These are phyloP conservation scores for Phytophthora tubulina DNA, from an alignment of 352 stramenopile species.

Conservation along the genomic window DNA sequence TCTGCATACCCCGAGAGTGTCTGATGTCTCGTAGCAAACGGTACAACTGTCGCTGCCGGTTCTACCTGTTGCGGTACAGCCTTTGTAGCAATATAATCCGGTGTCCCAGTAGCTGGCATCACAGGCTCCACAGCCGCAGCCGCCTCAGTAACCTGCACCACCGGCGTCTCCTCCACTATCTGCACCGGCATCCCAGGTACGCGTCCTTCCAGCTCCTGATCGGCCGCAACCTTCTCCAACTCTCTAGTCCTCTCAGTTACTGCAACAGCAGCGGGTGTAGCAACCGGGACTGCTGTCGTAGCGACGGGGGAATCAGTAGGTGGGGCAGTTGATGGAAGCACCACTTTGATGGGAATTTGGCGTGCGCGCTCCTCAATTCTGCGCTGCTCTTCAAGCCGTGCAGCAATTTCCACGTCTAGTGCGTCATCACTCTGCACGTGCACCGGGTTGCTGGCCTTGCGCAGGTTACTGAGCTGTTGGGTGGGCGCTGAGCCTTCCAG, in stretches of 20 bases:
- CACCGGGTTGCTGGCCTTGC: conserved; percentile 31
- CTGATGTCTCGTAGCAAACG: conserved; percentile 52
- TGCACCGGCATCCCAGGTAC: conserved; percentile 30
- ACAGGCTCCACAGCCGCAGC: conserved; percentile 3
- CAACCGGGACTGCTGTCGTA: conserved; percentile 8
- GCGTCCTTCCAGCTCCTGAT: conserved; percentile 29
- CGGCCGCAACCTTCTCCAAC: conserved; percentile 11
- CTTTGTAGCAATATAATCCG: conserved; percentile 11
- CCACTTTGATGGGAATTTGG: conserved; percentile 41
- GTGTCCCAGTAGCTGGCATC: neutral
- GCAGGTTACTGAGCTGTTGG: conserved; percentile 45
- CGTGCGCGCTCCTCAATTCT: conserved; percentile 26
- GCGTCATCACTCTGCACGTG: conserved; percentile 25
- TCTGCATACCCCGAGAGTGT: conserved; percentile 59
- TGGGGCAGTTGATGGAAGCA: conserved; percentile 27
- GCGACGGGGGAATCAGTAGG: conserved; percentile 12
- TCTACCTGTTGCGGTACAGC: neutral
- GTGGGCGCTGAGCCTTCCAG: conserved; percentile 27
- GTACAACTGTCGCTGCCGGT: neutral
- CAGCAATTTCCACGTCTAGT: conserved; percentile 32
- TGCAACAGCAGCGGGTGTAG: conserved; percentile 1
- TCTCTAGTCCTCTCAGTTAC: conserved; percentile 17
- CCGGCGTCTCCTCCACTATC: conserved; percentile 15
- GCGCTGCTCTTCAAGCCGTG: conserved; percentile 29
- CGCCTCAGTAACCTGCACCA: conserved; percentile 13